Percentiles rank a stretch among this genome's conserved stretches.
These are phyloP conservation scores for Pisolithus tinctorius DNA, from an alignment of 768 basidiomycete genomes.

Conservation along the genomic window DNA sequence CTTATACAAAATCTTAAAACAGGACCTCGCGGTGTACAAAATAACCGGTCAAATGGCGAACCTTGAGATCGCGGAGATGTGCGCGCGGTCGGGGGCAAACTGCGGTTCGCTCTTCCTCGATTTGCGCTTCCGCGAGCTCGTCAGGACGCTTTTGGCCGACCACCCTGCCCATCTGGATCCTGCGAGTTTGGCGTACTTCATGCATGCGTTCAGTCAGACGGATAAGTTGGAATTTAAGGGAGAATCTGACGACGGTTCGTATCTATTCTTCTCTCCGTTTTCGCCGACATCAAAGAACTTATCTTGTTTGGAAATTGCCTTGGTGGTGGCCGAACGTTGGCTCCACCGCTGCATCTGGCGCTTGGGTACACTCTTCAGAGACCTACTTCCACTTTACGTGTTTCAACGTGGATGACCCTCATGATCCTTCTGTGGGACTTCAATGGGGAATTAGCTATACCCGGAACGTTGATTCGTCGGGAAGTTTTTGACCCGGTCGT, in stretches of 20 bases:
- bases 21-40: conserved; percentile 55
- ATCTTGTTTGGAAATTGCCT: neutral
- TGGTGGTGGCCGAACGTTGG: neutral
- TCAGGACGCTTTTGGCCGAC: conserved; percentile 68
- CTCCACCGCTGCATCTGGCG: neutral
- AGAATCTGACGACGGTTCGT: conserved; percentile 65
- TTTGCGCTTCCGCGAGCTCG: conserved; percentile 76
- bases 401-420: conserved; percentile 80
- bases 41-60: conserved; percentile 74
- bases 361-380: conserved; percentile 34
- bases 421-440: conserved; percentile 78
- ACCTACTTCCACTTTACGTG: conserved; percentile 86
- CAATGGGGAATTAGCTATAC: conserved; percentile 79
- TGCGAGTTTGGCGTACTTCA: conserved; percentile 79
- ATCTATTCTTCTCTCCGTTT: neutral
- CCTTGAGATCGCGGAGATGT: conserved; percentile 90
- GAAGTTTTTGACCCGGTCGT: conserved; percentile 90
- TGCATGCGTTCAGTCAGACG: conserved; percentile 84
- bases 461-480: conserved; percentile 68
- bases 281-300: neutral
- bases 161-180: conserved; percentile 82
- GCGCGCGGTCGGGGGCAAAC: conserved; percentile 80
- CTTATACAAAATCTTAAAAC: conserved; percentile 13
- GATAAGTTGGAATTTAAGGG: conserved; percentile 79
- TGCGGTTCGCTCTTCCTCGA: conserved; percentile 87